A percentile compares a stretch with the other conserved stretches of the same genome.
These are phyloP conservation scores for Rubus idaeus DNA, from an alignment of 306 rosid genomes.

Conservation along the genomic window DNA sequence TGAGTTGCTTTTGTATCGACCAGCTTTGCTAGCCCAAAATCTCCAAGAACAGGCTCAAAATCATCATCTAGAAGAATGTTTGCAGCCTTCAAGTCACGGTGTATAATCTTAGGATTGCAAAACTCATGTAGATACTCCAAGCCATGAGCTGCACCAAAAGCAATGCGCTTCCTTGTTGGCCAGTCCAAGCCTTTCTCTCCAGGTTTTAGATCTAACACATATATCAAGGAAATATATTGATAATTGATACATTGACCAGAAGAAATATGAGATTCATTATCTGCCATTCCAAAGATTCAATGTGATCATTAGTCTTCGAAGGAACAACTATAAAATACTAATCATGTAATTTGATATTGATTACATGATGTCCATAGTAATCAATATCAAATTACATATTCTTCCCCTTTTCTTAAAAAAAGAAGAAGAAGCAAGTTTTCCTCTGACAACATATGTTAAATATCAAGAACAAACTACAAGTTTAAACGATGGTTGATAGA, in stretches of 20 bases:
- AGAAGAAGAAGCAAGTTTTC: background rate
- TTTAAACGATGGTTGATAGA: background rate
- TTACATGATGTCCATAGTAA: background rate
- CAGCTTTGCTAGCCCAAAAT: constrained; percentile 79
- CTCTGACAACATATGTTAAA: background rate
- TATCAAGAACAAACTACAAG: background rate
- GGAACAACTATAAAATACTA: background rate
- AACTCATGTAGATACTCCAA: constrained; percentile 90
- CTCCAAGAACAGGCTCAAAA: constrained; percentile 92
- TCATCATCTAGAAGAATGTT: constrained; percentile 81
- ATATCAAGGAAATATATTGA: background rate
- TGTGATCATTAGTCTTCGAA: background rate
- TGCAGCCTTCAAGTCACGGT: constrained; percentile 94
- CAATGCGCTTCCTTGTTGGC: constrained; percentile 49
- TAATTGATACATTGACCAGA: background rate
- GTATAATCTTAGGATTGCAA: constrained; percentile 87
- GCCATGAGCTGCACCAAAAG: constrained; percentile 61
- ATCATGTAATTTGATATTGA: background rate
- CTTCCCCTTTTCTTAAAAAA: background rate
- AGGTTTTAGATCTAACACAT: constrained; percentile 47
- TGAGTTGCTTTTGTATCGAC: constrained; percentile 78
- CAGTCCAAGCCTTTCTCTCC: constrained; percentile 61
- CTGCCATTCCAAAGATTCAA: background rate
- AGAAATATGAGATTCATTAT: background rate
- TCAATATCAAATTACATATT: background rate